A percentile compares a stretch with the other conserved stretches of the same genome.
Evolutionary conservation across 2,329 filamentous ascomycete species (phyloP).

Genomic region (Beauveria varroae): DNA sequence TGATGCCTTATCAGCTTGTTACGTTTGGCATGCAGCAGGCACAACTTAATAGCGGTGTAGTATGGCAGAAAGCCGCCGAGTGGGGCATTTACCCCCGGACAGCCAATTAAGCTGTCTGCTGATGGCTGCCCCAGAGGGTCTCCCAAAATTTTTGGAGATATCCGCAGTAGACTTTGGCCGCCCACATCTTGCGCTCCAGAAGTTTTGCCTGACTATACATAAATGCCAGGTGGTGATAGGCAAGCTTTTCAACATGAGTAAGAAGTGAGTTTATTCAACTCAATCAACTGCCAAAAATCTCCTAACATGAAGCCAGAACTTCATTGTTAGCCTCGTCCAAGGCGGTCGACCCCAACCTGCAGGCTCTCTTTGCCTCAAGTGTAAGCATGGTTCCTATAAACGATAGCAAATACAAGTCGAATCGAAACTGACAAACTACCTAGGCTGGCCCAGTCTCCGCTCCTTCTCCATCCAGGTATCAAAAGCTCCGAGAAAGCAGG

Average conservation of each 20-base stretch:
- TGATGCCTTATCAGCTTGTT: too few relatives aligned
- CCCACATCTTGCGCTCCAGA: neutral
- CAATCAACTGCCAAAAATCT: neutral
- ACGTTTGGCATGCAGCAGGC: too few relatives aligned
- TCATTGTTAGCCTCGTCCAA: constrained; percentile 39
- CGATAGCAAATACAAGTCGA: neutral
- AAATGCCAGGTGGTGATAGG: neutral
- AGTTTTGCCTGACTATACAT: neutral
- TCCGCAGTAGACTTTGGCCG: neutral
- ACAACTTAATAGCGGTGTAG: constrained; percentile 7
- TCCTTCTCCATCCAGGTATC: constrained; percentile 38
- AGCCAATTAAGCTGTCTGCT: neutral
- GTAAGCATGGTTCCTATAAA: constrained; percentile 40
- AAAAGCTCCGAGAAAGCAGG: constrained; percentile 28
- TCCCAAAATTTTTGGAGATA: constrained; percentile 8
- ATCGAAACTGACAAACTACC: constrained; percentile 8
- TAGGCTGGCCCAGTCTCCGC: constrained; percentile 46
- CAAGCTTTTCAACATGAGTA: constrained; percentile 13
- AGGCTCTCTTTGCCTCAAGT: constrained; percentile 65
- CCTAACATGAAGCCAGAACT: constrained; percentile 21
- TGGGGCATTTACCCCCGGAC: neutral
- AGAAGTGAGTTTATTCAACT: constrained; percentile 12
- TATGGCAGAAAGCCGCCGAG: neutral
- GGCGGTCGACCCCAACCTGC: constrained; percentile 59
- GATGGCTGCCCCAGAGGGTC: neutral